phyloP scores from a whole-genome alignment of 306 rosid genomes.

The Trifolium pratense region DNA sequence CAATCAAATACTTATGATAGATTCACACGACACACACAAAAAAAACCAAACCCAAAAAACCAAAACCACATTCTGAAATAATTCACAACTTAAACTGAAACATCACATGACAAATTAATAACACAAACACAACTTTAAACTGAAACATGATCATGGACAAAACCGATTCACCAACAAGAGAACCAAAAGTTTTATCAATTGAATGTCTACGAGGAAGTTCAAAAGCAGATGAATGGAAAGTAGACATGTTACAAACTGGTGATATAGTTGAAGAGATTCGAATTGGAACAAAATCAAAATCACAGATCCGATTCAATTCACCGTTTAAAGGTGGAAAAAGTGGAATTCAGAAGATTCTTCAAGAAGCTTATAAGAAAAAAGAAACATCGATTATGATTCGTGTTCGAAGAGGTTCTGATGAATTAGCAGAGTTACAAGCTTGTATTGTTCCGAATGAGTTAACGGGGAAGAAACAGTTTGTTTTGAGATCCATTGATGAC shows the following conservation, averaged over 20 bases:
- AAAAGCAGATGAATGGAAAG: slow-evolving; percentile 81
- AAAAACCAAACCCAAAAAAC: not conserved
- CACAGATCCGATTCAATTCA: slow-evolving; percentile 46
- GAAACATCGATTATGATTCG: slow-evolving; percentile 72
- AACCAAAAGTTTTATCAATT: slow-evolving; percentile 64
- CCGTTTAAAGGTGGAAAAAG: slow-evolving; percentile 76
- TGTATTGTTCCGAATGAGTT: slow-evolving; percentile 86
- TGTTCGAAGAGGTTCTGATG: slow-evolving; percentile 69
- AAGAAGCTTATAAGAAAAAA: slow-evolving; percentile 66
- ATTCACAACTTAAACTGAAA: too few relatives aligned
- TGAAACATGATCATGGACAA: slow-evolving; percentile 78
- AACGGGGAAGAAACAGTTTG: slow-evolving; percentile 58
- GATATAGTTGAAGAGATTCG: slow-evolving; percentile 87
- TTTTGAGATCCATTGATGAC: slow-evolving; percentile 75
- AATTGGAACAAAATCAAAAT: slow-evolving; percentile 50
- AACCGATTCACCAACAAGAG: slow-evolving; percentile 63
- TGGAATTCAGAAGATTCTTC: slow-evolving; percentile 78
- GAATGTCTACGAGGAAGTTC: slow-evolving; percentile 84
- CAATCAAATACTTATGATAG: not conserved
- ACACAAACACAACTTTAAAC: not conserved
- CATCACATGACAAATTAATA: too few relatives aligned
- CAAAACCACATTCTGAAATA: not conserved
- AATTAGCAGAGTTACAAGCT: slow-evolving; percentile 72
- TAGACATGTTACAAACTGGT: slow-evolving; percentile 81
- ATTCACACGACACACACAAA: not conserved